A percentile compares a stretch with the other conserved stretches of the same genome.
phyloP scores from a whole-genome alignment of 495 filamentous ascomycete genomes.

The Penicillium ochrochloron region DNA sequence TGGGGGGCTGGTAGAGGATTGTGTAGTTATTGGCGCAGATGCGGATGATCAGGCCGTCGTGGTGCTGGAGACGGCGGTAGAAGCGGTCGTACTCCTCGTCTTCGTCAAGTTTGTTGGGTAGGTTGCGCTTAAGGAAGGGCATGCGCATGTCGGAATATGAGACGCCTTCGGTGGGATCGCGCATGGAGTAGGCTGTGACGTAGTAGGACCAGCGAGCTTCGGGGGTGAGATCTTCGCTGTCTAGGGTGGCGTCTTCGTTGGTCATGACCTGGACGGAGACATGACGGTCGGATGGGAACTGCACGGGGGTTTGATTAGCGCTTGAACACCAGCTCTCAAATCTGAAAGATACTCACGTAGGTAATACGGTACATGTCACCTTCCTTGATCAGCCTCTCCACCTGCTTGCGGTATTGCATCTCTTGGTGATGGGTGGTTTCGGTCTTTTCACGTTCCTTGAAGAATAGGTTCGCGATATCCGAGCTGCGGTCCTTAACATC shows the following conservation, averaged over 20 bases:
- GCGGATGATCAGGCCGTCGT: constrained; percentile 76
- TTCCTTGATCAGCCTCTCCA: constrained; percentile 84
- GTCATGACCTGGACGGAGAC: constrained; percentile 73
- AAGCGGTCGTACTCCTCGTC: constrained; percentile 54
- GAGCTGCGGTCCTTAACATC: constrained; percentile 91
- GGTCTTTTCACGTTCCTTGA: constrained; percentile 76
- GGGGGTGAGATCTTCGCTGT: constrained; percentile 59
- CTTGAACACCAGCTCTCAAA: neutral
- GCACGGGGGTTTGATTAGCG: constrained; percentile 25
- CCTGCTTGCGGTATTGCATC: constrained; percentile 82
- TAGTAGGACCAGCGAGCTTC: constrained; percentile 87
- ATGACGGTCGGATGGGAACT: constrained; percentile 62
- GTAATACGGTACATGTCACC: constrained; percentile 86
- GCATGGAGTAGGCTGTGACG: constrained; percentile 83
- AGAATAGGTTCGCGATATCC: constrained; percentile 81
- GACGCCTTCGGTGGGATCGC: constrained; percentile 89
- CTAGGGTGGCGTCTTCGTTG: constrained; percentile 80
- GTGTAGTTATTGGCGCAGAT: constrained; percentile 84
- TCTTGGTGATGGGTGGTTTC: constrained; percentile 84
- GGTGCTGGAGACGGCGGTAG: constrained; percentile 60
- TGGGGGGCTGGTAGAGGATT: constrained; percentile 74
- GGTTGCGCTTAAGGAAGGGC: constrained; percentile 74
- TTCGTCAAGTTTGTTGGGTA: constrained; percentile 59
- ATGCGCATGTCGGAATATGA: constrained; percentile 63
- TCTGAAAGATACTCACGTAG: constrained; percentile 64